Percentiles rank a stretch among this genome's conserved stretches.
Conservation (phyloP, 768 basidiomycete genomes). For the Tylopilus intermedius region DNA sequence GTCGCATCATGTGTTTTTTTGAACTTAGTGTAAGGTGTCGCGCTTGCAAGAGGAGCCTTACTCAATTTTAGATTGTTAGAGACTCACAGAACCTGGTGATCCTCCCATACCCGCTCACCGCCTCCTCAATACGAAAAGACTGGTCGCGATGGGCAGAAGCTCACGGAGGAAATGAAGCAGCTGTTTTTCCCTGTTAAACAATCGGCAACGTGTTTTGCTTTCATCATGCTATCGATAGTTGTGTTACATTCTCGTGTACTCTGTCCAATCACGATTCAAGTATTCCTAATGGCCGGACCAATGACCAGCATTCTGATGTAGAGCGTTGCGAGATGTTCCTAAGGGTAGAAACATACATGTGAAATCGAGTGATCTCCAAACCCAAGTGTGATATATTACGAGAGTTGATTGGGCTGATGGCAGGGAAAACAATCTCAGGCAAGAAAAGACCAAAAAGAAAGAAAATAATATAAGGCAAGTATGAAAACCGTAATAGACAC, state of each 20-base stretch:
- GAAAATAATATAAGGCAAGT: constrained; percentile 16
- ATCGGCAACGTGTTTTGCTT: not conserved
- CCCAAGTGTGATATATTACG: not conserved
- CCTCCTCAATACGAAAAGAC: constrained; percentile 7
- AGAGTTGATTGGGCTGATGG: not conserved
- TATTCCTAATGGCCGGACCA: constrained; percentile 1
- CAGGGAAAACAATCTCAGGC: constrained; percentile 8
- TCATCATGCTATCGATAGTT: constrained; percentile 10
- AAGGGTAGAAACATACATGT: constrained; percentile 5
- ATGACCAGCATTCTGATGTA: constrained; percentile 10
- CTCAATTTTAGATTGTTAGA: constrained; percentile 12
- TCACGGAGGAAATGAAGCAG: not conserved
- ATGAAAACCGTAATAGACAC: constrained; percentile 19
- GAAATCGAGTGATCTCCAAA: constrained; percentile 7
- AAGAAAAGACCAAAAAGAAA: constrained; percentile 18
- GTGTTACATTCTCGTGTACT: not conserved
- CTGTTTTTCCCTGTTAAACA: not conserved
- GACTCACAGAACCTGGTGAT: constrained; percentile 22
- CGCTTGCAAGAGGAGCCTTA: not conserved
- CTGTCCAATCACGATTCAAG: not conserved
- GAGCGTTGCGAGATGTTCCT: constrained; percentile 9
- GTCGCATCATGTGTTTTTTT: constrained; percentile 29
- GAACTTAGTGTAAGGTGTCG: constrained; percentile 19
- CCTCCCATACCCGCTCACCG: constrained; percentile 19
- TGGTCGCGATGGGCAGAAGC: constrained; percentile 12